Evolutionary conservation across 208 protist species (phyloP), one percentile per base, ranked within the genome.

Genomic region (Naegleria gruberi): DNA sequence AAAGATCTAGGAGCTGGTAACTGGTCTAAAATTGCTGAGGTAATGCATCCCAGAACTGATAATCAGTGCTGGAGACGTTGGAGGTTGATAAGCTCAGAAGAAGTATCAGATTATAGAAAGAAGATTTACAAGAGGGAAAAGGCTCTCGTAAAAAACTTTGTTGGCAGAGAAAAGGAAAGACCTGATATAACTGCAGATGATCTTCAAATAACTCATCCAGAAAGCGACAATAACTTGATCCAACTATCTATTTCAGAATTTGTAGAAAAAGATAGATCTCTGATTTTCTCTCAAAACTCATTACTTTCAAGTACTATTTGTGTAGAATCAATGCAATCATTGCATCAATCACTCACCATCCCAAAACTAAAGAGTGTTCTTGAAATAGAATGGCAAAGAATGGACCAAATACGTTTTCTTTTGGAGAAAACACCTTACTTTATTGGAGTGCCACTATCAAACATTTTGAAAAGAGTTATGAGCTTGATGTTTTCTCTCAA

Each of bases 1-100:
- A 84, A 74, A 42, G 46, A 74, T 19, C 37, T 89, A 30, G 94
- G 93, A 0, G 5, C 89, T 45, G 94, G 94, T 41, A 92, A 93
- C 55, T 95, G 94, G 94, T 77, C 92, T 2, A 44, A 88, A 0
- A 85, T 95, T 15, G 84, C 94, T 41, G 84, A 89, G 46, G 23
- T 86, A 0, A 42, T 94, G 17, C 23, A 0, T 4, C 73, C 37
- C 43, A 90, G 94, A 85, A 95, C 94, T 23, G 94, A 95, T 89
- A 95, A 94, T 90, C 94, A 95, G 81, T 95, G 94, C 89, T 95
- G 94, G 94, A 89, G 93, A 30, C 34, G 94, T 40, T 95, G 94
- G 94, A 95, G 94, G 77, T 51, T 57, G 41, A 17, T 95, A 7
- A 94, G 93, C 23, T 82, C 55, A 4, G 89, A 94, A 43, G 46